These are phyloP conservation scores for Microsporum canis DNA, from an alignment of 2,329 filamentous ascomycete species.

Conservation along the genomic window DNA sequence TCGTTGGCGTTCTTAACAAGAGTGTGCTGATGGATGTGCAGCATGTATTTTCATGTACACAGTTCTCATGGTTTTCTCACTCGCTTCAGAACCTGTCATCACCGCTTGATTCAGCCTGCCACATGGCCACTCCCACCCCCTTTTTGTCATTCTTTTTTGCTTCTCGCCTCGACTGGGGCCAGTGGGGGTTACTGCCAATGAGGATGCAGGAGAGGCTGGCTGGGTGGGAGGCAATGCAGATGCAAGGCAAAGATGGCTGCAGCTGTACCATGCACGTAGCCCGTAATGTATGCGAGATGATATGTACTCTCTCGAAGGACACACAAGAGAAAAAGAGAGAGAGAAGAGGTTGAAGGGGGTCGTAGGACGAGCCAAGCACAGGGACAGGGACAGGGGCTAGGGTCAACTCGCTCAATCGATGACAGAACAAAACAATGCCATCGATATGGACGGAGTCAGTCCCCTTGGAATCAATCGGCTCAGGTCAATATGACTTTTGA, in stretches of 20 bases:
- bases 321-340: neutral
- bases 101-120: neutral
- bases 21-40: neutral
- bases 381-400: neutral
- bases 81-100: constrained; percentile 1
- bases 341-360: neutral
- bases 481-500: neutral
- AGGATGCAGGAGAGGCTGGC: neutral
- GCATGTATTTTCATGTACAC: neutral
- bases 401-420: neutral
- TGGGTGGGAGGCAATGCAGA: constrained; percentile 2
- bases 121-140: neutral
- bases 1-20: neutral
- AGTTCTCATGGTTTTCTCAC: neutral
- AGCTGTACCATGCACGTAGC: neutral
- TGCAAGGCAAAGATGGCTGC: constrained; percentile 3
- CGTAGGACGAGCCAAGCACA: neutral
- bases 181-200: neutral
- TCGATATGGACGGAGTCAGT: neutral
- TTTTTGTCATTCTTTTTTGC: neutral
- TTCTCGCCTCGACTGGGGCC: constrained; percentile 1
- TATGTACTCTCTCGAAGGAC: neutral
- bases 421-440: neutral
- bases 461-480: too few relatives aligned
- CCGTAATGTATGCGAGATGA: constrained; percentile 1